Base-by-base conservation (phyloP, 2,329 filamentous ascomycete genomes). In the Claviceps sp. region DNA sequence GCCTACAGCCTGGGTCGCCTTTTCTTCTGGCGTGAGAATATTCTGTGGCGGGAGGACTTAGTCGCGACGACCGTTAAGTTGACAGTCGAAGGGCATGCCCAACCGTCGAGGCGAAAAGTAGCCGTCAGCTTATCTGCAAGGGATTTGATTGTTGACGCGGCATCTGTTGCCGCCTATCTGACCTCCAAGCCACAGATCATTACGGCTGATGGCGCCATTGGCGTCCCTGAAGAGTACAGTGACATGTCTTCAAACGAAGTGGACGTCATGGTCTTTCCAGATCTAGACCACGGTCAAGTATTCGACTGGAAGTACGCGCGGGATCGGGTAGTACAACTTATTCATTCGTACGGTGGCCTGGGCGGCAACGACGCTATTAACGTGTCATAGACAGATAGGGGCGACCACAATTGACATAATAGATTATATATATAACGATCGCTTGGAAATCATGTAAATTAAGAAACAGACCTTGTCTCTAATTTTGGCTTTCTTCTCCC, bases 1-100 rank as follows among this genome's bases (percentile, higher is more conserved):
- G 77, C 83, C 9, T 75, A 84, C 52, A 80, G 78, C 9, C 68
- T 88, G 1, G 77, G 75, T 0, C 70, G 84, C 3, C 75, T 82
- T 58, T 86, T 88, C 66, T 86, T 85, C 65, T 88, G 84, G 85
- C 72, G 72, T 26, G 75, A 86, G 57, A 86, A 84, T 56, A 78
- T 85, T 41, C 66, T 85, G 7, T 88, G 84, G 84, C 80, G 78
- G 57, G 79, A 86, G 47, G 80, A 85, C 55, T 63, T 86, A 46
- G 56, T 74, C 38, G 54, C 46, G 0, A 54, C 51, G 20, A 20
- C 26, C 37, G 16, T 3, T 2, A 22, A 8, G 9, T 43, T 26
- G 40, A 20, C 1, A 46, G 20, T n/a, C 2, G 14, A 8, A 13
- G 44, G 22, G 24, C 11, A n/a, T 8, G 3, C 42, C 14, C 20